A percentile compares a stretch with the other conserved stretches of the same genome.
Evolutionary conservation across 1,284 basidiomycete genomes (phyloP).

Genomic region (Boletus holoroseus): DNA sequence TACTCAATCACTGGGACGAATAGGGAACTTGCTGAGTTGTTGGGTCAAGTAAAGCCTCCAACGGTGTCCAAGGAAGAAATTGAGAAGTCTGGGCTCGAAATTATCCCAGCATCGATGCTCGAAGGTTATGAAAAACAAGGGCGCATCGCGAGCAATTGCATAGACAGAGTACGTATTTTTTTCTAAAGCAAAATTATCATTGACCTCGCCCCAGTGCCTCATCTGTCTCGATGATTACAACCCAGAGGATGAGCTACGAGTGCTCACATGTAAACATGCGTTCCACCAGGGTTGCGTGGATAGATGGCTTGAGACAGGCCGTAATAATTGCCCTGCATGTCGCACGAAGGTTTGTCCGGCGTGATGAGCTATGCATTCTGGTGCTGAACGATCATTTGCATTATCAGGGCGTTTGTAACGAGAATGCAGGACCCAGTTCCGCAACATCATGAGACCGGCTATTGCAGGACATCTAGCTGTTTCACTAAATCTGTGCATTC

Average conservation of each 20-base stretch:
- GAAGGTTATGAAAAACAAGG: slow-evolving; percentile 51
- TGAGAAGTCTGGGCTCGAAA: slow-evolving; percentile 68
- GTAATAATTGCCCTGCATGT: slow-evolving; percentile 90
- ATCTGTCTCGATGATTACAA: slow-evolving; percentile 83
- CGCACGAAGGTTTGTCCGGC: slow-evolving; percentile 51
- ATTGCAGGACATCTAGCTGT: slow-evolving; percentile 11
- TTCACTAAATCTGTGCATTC: background rate
- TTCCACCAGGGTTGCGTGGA: slow-evolving; percentile 87
- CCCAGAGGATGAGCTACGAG: slow-evolving; percentile 65
- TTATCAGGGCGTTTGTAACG: slow-evolving; percentile 25
- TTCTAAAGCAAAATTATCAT: background rate
- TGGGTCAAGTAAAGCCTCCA: slow-evolving; percentile 74
- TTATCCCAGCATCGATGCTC: slow-evolving; percentile 58
- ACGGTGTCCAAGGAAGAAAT: slow-evolving; percentile 79
- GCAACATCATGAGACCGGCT: slow-evolving; percentile 4
- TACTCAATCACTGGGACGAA: slow-evolving; percentile 8
- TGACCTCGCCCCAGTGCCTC: slow-evolving; percentile 47
- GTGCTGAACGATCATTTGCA: slow-evolving; percentile 3
- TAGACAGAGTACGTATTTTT: slow-evolving; percentile 57
- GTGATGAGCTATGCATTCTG: background rate
- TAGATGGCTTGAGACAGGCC: slow-evolving; percentile 77
- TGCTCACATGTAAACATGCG: slow-evolving; percentile 77
- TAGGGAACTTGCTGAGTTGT: slow-evolving; percentile 71
- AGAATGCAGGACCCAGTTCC: slow-evolving; percentile 14
- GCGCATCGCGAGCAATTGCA: slow-evolving; percentile 67